Evolutionary conservation across 1,139 yeast genomes (phyloP).

Genomic region (Arxiozyma telluris): DNA sequence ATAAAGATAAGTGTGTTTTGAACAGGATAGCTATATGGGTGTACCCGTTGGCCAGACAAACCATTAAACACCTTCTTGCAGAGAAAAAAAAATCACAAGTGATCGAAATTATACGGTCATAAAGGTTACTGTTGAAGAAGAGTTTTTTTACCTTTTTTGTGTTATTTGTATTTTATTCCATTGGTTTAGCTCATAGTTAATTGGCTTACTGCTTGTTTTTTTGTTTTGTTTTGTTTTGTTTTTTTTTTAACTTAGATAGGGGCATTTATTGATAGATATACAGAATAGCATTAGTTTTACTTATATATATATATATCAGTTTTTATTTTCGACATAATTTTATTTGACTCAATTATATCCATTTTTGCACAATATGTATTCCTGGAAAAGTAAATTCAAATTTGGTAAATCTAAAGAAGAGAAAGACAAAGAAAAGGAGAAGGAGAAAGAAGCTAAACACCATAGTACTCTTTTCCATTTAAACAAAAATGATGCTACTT

Average conservation of each 20-base stretch:
- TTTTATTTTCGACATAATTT: background rate
- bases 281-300: background rate
- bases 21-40: background rate
- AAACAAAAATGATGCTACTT: conserved; percentile 6
- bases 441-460: conserved; percentile 9
- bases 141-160: background rate
- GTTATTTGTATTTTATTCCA: background rate
- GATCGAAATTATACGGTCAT: background rate
- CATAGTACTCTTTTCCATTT: conserved; percentile 13
- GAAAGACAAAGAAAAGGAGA: conserved; percentile 18
- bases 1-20: too few species aligned
- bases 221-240: background rate
- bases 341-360: background rate
- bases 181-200: background rate
- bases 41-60: background rate
- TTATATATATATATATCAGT: background rate
- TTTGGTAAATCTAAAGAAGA: conserved; percentile 29
- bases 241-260: too few species aligned
- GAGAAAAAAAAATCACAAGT: too few species aligned
- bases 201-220: background rate
- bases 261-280: too few species aligned
- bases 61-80: background rate
- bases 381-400: conserved; percentile 29
- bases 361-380: conserved; percentile 17
- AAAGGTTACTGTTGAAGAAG: background rate